phyloP scores from a whole-genome alignment of 305 asterid species.

The Coffea humblotiana region DNA sequence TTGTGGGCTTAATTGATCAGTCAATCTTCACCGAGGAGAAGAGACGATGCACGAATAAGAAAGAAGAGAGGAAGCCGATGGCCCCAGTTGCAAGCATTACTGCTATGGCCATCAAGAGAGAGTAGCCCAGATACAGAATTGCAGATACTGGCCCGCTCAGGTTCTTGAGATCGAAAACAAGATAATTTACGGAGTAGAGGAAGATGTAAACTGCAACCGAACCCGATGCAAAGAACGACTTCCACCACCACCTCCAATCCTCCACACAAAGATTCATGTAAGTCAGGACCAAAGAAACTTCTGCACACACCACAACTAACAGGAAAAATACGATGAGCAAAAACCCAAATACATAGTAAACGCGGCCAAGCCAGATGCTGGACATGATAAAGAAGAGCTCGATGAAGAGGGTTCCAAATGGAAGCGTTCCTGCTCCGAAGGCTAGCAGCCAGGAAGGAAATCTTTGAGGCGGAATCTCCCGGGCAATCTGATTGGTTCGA shows the following conservation, averaged over 20 bases:
- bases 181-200: conserved; percentile 31
- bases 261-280: conserved; percentile 38
- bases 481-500: conserved; percentile 34
- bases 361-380: conserved; percentile 37
- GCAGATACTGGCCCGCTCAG: conserved; percentile 35
- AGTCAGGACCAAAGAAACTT: conserved; percentile 33
- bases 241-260: conserved; percentile 47
- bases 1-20: neutral
- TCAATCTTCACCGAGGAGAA: conserved; percentile 39
- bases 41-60: conserved; percentile 30
- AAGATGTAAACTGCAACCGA: conserved; percentile 36
- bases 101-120: conserved; percentile 30
- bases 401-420: conserved; percentile 35
- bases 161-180: conserved; percentile 35
- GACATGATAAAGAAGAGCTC: conserved; percentile 43
- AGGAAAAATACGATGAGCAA: conserved; percentile 29
- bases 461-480: conserved; percentile 31
- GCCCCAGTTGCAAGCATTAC: conserved; percentile 37
- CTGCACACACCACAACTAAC: conserved; percentile 32
- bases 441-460: conserved; percentile 34
- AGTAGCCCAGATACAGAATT: conserved; percentile 31
- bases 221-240: conserved; percentile 36
- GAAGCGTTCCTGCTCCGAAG: conserved; percentile 36
- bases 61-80: conserved; percentile 28
- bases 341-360: conserved; percentile 38